phyloP scores from a whole-genome alignment of 2,329 filamentous ascomycete species.

The Pseudopyricularia javanii region DNA sequence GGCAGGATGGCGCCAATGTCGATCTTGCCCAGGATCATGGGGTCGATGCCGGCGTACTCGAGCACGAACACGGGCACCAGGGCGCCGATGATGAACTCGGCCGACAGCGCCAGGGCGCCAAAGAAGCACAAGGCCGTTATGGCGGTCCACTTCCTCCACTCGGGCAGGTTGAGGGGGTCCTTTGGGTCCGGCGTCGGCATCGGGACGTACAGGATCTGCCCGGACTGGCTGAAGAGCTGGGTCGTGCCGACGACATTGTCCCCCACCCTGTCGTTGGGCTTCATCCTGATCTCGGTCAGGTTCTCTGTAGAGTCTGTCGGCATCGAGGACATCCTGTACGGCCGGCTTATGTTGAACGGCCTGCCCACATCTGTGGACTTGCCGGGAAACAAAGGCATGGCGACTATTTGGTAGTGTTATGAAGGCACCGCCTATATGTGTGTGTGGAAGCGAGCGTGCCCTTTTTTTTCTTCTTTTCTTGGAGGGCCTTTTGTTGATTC shows the following conservation, averaged over 20 bases:
- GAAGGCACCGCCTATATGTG: no score
- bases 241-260: conserved; percentile 13
- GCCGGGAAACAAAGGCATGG: not conserved
- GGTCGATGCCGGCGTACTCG: conserved; percentile 18
- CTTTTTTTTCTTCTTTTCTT: not conserved
- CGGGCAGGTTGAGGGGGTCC: conserved; percentile 9
- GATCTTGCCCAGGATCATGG: conserved; percentile 14
- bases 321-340: not conserved
- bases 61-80: conserved; percentile 19
- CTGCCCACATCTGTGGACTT: not conserved
- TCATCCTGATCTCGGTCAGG: conserved; percentile 6
- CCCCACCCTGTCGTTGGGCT: conserved; percentile 8
- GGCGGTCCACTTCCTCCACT: conserved; percentile 9
- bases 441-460: not conserved
- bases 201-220: conserved; percentile 11
- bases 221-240: conserved; percentile 10
- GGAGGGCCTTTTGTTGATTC: not conserved
- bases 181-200: conserved; percentile 18
- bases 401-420: not conserved
- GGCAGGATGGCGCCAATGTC: conserved; percentile 9
- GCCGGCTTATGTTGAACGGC: not conserved
- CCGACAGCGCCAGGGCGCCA: conserved; percentile 12
- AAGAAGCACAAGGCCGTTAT: conserved; percentile 8
- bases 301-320: conserved; percentile 10
- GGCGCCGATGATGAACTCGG: conserved; percentile 15